phyloP scores from a whole-genome alignment of 768 basidiomycete species.

The Mycena maculata region DNA sequence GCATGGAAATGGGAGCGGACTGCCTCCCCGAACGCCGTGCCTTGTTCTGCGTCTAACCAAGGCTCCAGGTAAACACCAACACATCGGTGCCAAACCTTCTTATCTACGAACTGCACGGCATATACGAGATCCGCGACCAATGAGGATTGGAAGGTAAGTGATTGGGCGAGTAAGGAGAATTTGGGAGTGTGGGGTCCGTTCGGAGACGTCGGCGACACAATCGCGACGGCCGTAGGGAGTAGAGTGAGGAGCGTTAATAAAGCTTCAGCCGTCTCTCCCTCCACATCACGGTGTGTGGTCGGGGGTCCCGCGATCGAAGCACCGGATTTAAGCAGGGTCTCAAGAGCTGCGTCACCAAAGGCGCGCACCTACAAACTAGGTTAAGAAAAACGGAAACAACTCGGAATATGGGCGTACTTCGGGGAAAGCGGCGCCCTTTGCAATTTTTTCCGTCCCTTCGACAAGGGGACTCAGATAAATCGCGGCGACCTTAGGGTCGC shows the following conservation, averaged over 20 bases:
- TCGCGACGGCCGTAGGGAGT: constrained; percentile 62
- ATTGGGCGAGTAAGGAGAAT: constrained; percentile 67
- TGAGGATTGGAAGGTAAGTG: constrained; percentile 78
- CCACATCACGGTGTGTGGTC: constrained; percentile 76
- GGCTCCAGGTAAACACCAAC: constrained; percentile 76
- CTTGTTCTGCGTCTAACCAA: constrained; percentile 72
- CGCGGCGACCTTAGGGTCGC: constrained; percentile 90
- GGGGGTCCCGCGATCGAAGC: constrained; percentile 81
- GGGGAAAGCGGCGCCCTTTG: constrained; percentile 92
- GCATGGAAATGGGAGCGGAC: constrained; percentile 80
- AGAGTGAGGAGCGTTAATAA: constrained; percentile 68
- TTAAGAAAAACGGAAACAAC: constrained; percentile 14
- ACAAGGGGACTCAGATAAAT: constrained; percentile 88
- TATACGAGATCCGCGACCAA: constrained; percentile 83
- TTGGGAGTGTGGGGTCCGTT: constrained; percentile 66
- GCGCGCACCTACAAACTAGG: constrained; percentile 75
- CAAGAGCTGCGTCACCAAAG: constrained; percentile 87
- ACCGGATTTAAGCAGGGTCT: constrained; percentile 85
- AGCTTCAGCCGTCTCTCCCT: constrained; percentile 68
- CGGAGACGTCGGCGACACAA: constrained; percentile 53
- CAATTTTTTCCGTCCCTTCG: constrained; percentile 91
- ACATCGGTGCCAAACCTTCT: constrained; percentile 72
- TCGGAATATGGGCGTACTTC: constrained; percentile 65
- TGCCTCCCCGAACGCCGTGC: constrained; percentile 65
- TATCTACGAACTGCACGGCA: constrained; percentile 65